A percentile compares a stretch with the other conserved stretches of the same genome.
phyloP scores from a whole-genome alignment of 768 basidiomycete genomes.

The Mycena chlorophos region DNA sequence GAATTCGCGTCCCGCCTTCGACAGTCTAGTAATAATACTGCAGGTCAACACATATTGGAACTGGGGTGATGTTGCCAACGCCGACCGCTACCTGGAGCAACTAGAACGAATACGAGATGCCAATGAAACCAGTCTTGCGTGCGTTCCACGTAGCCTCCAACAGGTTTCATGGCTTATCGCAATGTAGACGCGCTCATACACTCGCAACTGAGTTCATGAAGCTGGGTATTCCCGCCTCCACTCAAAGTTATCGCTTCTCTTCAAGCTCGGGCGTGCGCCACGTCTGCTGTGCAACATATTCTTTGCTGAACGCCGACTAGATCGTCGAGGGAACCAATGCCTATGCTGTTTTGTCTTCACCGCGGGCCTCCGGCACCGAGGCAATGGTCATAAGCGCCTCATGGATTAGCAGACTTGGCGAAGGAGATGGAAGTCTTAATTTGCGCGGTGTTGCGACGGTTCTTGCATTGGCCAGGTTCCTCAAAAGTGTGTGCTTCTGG shows the following conservation, averaged over 20 bases:
- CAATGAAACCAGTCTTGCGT: conserved; percentile 75
- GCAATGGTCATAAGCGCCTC: conserved; percentile 91
- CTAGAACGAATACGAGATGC: conserved; percentile 61
- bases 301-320: conserved; percentile 35
- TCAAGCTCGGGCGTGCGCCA: conserved; percentile 51
- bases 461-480: conserved; percentile 77
- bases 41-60: conserved; percentile 91
- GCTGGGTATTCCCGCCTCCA: conserved; percentile 69
- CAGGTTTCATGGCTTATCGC: background rate
- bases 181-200: conserved; percentile 61
- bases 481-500: conserved; percentile 63
- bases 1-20: conserved; percentile 5
- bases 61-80: conserved; percentile 86
- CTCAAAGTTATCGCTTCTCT: conserved; percentile 65
- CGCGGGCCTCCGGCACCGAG: conserved; percentile 90
- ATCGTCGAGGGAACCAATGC: conserved; percentile 68
- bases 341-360: conserved; percentile 80
- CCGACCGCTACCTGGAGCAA: conserved; percentile 76
- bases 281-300: background rate
- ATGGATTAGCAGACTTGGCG: conserved; percentile 72
- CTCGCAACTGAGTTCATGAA: conserved; percentile 67
- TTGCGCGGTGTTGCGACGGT: conserved; percentile 85
- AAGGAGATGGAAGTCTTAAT: conserved; percentile 64
- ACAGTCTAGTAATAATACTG: background rate
- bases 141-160: conserved; percentile 32